phyloP scores from a whole-genome alignment of 2,329 filamentous ascomycete species.

The Calonectria hongkongensis region DNA sequence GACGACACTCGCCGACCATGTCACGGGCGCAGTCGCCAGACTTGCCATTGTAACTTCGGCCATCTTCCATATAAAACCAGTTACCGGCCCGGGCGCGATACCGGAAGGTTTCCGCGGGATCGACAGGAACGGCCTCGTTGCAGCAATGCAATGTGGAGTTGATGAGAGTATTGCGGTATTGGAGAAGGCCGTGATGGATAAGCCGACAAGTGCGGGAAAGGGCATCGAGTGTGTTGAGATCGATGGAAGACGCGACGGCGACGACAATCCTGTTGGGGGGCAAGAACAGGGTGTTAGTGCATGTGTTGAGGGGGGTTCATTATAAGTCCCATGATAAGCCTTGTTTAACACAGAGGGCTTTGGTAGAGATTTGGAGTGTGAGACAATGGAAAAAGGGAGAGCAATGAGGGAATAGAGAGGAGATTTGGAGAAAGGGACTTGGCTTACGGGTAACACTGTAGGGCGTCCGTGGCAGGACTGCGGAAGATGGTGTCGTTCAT shows the following conservation, averaged over 20 bases:
- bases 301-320: conserved; percentile 25
- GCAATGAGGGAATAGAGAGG: conserved; percentile 31
- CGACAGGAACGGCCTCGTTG: conserved; percentile 78
- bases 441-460: conserved; percentile 55
- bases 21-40: conserved; percentile 88
- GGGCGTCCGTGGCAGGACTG: conserved; percentile 52
- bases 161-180: conserved; percentile 84
- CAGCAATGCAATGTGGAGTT: conserved; percentile 85
- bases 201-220: conserved; percentile 89
- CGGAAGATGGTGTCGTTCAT: conserved; percentile 53
- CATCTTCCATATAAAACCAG: conserved; percentile 77
- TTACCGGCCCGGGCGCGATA: conserved; percentile 74
- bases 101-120: conserved; percentile 74
- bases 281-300: conserved; percentile 37
- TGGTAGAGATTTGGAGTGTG: neutral
- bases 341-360: neutral
- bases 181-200: conserved; percentile 84
- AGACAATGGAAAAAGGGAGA: neutral
- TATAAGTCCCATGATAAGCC: conserved; percentile 43
- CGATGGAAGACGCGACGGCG: conserved; percentile 84
- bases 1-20: conserved; percentile 88
- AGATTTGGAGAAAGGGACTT: conserved; percentile 19
- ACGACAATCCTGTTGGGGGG: conserved; percentile 80
- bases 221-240: conserved; percentile 90
- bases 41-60: conserved; percentile 76